Conservation (phyloP, 257 asterid genomes). For the Coffea canephora region DNA sequence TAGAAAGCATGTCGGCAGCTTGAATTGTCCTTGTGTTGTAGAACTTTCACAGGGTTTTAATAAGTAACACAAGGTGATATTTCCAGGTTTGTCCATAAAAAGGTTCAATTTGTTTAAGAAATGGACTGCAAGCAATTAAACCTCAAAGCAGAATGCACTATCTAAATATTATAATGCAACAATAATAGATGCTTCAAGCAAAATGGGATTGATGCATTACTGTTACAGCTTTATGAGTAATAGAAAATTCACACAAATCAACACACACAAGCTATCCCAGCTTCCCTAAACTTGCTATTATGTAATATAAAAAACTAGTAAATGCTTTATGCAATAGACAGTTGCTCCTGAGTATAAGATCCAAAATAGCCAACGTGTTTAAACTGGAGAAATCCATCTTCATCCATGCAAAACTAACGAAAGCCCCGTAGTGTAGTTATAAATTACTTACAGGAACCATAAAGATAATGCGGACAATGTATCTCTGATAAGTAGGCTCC, state of each 20-base stretch:
- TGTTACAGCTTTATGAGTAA: not conserved
- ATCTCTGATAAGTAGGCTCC: constrained; percentile 91
- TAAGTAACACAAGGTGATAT: not conserved
- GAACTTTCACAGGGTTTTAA: not conserved
- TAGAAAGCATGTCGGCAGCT: not conserved
- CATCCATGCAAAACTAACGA: not conserved
- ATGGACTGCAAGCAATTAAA: not conserved
- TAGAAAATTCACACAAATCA: not conserved
- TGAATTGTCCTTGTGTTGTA: not conserved
- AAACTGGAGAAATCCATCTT: not conserved
- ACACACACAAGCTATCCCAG: not conserved
- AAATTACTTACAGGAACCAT: constrained; percentile 91
- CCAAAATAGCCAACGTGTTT: not conserved
- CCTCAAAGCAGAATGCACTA: not conserved
- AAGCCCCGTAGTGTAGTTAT: not conserved
- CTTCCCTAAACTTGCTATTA: not conserved
- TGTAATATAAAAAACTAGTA: not conserved
- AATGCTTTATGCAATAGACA: not conserved
- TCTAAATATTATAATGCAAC: not conserved
- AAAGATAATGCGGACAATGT: constrained; percentile 91
- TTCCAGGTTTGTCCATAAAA: not conserved
- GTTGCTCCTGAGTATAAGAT: not conserved
- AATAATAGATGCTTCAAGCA: not conserved
- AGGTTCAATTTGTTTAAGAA: not conserved
- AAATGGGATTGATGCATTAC: not conserved